These are phyloP conservation scores for Fusarium lateritium DNA, from an alignment of 2,329 filamentous ascomycete genomes.

Conservation along the genomic window DNA sequence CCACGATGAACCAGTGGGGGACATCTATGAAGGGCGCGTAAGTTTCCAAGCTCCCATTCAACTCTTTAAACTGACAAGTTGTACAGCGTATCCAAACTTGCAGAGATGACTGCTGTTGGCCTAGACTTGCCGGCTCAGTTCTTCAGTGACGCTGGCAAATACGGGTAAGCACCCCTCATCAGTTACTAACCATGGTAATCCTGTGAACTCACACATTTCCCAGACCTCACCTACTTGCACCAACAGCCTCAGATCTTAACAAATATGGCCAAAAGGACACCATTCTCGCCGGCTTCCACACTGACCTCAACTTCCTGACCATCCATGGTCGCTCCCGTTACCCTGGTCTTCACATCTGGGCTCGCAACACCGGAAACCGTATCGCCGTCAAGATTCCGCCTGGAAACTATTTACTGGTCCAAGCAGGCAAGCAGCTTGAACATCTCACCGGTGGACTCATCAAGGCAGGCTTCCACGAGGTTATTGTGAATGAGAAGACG, in stretches of 20 bases:
- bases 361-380: slow-evolving; percentile 71
- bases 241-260: slow-evolving; percentile 70
- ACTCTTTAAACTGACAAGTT: neutral
- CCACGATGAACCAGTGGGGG: slow-evolving; percentile 71
- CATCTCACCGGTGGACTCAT: slow-evolving; percentile 72
- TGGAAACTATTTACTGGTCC: slow-evolving; percentile 71
- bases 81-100: slow-evolving; percentile 66
- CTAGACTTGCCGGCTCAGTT: slow-evolving; percentile 67
- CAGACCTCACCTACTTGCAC: slow-evolving; percentile 73
- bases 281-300: slow-evolving; percentile 75
- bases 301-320: slow-evolving; percentile 75
- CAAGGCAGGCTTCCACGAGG: slow-evolving; percentile 74
- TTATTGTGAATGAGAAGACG: slow-evolving; percentile 70
- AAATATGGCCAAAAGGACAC: slow-evolving; percentile 69
- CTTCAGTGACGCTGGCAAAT: slow-evolving; percentile 69
- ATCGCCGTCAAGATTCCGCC: slow-evolving; percentile 72
- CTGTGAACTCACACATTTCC: neutral
- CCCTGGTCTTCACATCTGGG: slow-evolving; percentile 74
- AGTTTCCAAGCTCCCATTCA: slow-evolving; percentile 47
- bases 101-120: slow-evolving; percentile 72
- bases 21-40: slow-evolving; percentile 72
- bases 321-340: slow-evolving; percentile 75
- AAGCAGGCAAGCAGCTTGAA: slow-evolving; percentile 75
- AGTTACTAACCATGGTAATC: neutral
- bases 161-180: slow-evolving; percentile 60